These are phyloP conservation scores for Periconia sp. DNA, from an alignment of 2,329 filamentous ascomycete genomes.

Conservation along the genomic window DNA sequence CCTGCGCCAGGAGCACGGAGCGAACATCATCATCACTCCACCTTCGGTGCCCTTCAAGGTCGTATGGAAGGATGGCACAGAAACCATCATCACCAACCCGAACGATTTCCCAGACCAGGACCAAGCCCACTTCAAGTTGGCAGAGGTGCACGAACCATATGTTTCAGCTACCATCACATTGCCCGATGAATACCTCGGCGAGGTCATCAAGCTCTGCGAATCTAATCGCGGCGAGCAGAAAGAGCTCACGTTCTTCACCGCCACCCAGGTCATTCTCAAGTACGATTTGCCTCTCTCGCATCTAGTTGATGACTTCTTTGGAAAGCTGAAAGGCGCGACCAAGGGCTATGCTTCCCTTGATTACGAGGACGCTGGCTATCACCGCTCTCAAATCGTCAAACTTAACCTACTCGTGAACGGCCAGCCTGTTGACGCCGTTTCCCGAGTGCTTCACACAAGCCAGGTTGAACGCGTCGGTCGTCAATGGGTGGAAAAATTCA, in stretches of 20 bases:
- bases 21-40: constrained; percentile 94
- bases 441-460: constrained; percentile 83
- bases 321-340: constrained; percentile 89
- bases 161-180: constrained; percentile 86
- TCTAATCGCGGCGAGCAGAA: constrained; percentile 85
- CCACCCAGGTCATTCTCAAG: constrained; percentile 90
- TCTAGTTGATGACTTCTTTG: constrained; percentile 95
- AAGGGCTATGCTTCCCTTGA: constrained; percentile 96
- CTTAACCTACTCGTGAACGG: constrained; percentile 95
- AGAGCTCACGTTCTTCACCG: constrained; percentile 87
- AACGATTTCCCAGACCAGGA: constrained; percentile 84
- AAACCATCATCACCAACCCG: constrained; percentile 82
- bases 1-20: constrained; percentile 89
- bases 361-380: constrained; percentile 94
- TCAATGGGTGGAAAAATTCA: constrained; percentile 94
- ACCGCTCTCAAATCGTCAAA: constrained; percentile 79
- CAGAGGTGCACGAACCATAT: constrained; percentile 73
- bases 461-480: constrained; percentile 82
- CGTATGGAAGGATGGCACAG: constrained; percentile 75
- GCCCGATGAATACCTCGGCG: constrained; percentile 91
- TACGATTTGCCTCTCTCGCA: constrained; percentile 89
- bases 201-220: constrained; percentile 94
- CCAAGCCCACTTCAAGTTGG: constrained; percentile 58
- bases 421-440: constrained; percentile 88
- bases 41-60: constrained; percentile 93